Percentiles rank a stretch among this genome's conserved stretches.
These are phyloP conservation scores for Mycena epipterygia DNA, from an alignment of 768 basidiomycete genomes.

Conservation along the genomic window DNA sequence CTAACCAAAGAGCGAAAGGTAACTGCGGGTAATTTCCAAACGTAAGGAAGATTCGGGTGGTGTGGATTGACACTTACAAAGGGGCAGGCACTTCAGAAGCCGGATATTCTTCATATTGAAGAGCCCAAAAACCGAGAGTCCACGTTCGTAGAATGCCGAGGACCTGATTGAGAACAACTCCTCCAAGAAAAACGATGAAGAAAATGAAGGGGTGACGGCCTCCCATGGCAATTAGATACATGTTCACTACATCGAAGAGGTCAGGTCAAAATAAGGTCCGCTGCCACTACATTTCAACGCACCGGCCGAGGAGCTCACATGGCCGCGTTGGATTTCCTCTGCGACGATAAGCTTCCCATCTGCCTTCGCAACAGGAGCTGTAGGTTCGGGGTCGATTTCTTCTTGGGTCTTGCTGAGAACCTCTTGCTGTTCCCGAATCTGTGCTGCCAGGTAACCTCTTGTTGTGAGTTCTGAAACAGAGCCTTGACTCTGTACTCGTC, in stretches of 20 bases:
- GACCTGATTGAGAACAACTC: slow-evolving; percentile 28
- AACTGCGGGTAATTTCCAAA: too few species aligned
- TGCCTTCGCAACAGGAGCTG: slow-evolving; percentile 36
- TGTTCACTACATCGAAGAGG: slow-evolving; percentile 47
- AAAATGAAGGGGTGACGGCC: slow-evolving; percentile 36
- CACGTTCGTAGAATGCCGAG: slow-evolving; percentile 32
- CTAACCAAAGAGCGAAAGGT: too few species aligned
- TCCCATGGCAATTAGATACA: slow-evolving; percentile 37
- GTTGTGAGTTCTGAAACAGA: slow-evolving; percentile 54
- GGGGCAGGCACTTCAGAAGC: too few species aligned
- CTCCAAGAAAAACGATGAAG: slow-evolving; percentile 33
- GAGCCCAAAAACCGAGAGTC: slow-evolving; percentile 42
- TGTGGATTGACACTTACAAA: too few species aligned
- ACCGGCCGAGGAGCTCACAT: slow-evolving; percentile 59
- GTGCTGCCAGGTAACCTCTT: slow-evolving; percentile 55
- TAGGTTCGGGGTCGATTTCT: slow-evolving; percentile 38
- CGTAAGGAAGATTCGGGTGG: too few species aligned
- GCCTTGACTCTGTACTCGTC: slow-evolving; percentile 59
- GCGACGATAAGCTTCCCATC: slow-evolving; percentile 72
- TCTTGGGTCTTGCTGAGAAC: slow-evolving; percentile 35
- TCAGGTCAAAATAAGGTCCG: neutral
- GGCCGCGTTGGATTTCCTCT: slow-evolving; percentile 73
- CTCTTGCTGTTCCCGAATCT: slow-evolving; percentile 45
- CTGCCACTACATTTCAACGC: neutral
- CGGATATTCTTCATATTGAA: slow-evolving; percentile 17